Evolutionary conservation across 768 basidiomycete genomes (phyloP).

Genomic region (Mycena leptocephala): DNA sequence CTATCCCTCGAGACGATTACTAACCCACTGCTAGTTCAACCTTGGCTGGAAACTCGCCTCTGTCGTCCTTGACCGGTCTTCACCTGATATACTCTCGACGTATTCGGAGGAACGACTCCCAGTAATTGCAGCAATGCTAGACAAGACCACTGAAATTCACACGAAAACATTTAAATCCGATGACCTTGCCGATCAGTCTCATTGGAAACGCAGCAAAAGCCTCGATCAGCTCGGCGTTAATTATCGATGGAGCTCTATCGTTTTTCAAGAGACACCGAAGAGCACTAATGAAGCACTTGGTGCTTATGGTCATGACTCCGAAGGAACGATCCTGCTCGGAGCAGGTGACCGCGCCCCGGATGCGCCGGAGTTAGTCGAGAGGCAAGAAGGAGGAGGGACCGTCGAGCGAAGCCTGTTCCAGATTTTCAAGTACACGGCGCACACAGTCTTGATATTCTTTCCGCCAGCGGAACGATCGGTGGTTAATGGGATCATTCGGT

Average conservation of each 20-base stretch:
- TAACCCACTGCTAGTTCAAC: background rate
- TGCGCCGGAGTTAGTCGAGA: background rate
- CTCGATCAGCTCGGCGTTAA: background rate
- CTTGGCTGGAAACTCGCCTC: background rate
- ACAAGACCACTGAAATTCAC: background rate
- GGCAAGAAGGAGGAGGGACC: background rate
- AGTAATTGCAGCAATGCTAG: background rate
- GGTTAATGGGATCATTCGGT: background rate
- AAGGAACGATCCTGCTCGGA: background rate
- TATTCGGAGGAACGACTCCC: background rate
- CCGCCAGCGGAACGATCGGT: background rate
- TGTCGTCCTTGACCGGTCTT: background rate
- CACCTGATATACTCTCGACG: background rate
- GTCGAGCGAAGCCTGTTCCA: background rate
- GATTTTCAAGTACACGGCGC: background rate
- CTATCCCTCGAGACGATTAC: no score
- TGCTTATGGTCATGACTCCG: background rate
- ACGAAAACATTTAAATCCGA: background rate
- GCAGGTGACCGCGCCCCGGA: background rate
- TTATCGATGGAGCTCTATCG: background rate
- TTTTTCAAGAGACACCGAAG: background rate
- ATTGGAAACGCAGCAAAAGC: background rate
- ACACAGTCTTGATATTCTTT: background rate
- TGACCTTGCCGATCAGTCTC: background rate
- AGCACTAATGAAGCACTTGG: background rate